Conservation (phyloP, 164 flowering plant genomes). For the Umbellularia californica region DNA sequence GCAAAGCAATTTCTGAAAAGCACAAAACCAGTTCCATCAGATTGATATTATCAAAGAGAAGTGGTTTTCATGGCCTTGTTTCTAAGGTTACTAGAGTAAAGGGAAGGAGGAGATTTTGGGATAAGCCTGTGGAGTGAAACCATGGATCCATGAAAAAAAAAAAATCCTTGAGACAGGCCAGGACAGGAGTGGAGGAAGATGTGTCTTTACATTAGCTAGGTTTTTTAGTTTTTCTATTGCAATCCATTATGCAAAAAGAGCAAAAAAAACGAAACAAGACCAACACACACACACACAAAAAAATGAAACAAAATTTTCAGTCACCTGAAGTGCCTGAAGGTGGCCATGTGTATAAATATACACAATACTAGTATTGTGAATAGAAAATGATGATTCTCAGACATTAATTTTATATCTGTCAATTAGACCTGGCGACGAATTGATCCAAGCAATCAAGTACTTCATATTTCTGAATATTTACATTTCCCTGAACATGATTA, state of each 20-base stretch:
- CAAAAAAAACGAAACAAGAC: neutral
- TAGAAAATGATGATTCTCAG: too few relatives aligned
- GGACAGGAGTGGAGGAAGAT: neutral
- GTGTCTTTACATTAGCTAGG: neutral
- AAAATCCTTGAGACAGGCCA: neutral
- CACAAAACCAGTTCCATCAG: neutral
- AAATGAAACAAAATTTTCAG: neutral
- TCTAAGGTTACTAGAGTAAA: neutral
- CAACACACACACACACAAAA: neutral
- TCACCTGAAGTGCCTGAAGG: neutral
- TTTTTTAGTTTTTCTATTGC: neutral
- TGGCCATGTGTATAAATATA: neutral
- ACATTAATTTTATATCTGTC: too few relatives aligned
- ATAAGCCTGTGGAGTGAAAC: neutral
- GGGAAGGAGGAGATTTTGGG: neutral
- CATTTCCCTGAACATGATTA: too few relatives aligned
- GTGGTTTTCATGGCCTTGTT: neutral
- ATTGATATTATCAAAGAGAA: neutral
- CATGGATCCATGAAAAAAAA: neutral
- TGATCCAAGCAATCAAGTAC: too few relatives aligned
- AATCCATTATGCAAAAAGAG: neutral
- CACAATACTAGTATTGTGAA: neutral
- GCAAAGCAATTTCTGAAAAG: too few relatives aligned
- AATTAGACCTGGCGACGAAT: too few relatives aligned
- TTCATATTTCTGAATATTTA: too few relatives aligned